Base-by-base conservation (phyloP, 1,284 basidiomycete species). In the Cryptococcus sp. region DNA sequence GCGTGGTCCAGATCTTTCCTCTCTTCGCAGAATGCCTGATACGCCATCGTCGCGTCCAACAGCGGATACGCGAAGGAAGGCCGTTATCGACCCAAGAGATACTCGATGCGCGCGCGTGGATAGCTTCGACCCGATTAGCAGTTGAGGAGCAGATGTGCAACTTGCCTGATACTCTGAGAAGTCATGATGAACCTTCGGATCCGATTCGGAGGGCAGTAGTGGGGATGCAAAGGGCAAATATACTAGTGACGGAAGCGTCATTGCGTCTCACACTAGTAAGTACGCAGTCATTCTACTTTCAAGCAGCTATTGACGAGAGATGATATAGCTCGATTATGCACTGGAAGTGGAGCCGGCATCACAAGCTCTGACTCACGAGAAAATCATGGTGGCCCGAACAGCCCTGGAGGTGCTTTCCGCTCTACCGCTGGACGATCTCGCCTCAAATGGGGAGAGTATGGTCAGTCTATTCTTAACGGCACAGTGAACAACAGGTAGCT, bases 391-490 rank as follows among this genome's bases (percentile, higher is more conserved):
- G 3, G 51, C 55, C 20, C 60, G 58, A 5, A 35, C 30, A 38
- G 63, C 66, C 25, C 68, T 68, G 48, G 54, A 58, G 4, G 58
- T 60, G 20, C 51, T 71, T 7, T 62, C 61, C 11, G 55, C 59
- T 30, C 71, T 75, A 16, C 70, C 71, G 7, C 60, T 75, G 38
- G 76, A 75, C 47, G 71, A 75, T 49, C 58, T 75, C n/a, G 73
- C 74, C 10, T 64, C 69, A 5, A 77, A 77, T 52, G 75, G 75
- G 43, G 73, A 77, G 57, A 68, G 67, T 43, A 72, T 72, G 70
- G 68, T 70, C 43, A 61, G 65, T 61, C 3, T 2, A 2, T 8
- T 5, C 6, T n/a, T 10, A 4, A 30, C 27, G 5, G 27, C 10
- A 10, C 27, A 5, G 27, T 30, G 27, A 5, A 30, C 27, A 30